Percentiles rank a stretch among this genome's conserved stretches.
These are phyloP conservation scores for Pythium aphanidermatum DNA, from an alignment of 352 stramenopile genomes.

Conservation along the genomic window DNA sequence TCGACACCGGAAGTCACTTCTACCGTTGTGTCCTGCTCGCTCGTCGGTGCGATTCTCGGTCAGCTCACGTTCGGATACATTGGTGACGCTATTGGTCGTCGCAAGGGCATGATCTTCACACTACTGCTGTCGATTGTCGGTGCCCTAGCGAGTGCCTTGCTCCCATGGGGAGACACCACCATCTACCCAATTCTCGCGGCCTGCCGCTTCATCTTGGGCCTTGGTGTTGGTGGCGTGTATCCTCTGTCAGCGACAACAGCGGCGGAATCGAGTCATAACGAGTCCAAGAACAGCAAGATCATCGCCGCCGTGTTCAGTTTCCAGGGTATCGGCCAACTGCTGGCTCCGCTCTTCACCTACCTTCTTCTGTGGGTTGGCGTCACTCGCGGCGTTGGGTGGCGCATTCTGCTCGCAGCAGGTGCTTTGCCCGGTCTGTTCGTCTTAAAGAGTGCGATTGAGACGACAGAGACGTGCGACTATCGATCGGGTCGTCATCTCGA, in stretches of 20 bases:
- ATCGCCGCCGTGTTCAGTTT: constrained; percentile 66
- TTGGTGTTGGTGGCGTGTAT: constrained; percentile 80
- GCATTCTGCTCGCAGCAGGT: constrained; percentile 44
- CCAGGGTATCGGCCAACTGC: constrained; percentile 52
- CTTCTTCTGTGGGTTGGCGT: constrained; percentile 41
- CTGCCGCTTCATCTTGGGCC: constrained; percentile 66
- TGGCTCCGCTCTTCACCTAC: constrained; percentile 52
- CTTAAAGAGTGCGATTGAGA: constrained; percentile 39
- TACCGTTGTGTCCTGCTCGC: constrained; percentile 56
- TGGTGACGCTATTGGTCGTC: constrained; percentile 53
- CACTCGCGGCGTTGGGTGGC: constrained; percentile 32
- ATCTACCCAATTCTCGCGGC: constrained; percentile 62
- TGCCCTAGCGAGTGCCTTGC: constrained; percentile 40
- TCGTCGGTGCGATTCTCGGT: constrained; percentile 72
- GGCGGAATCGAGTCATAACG: constrained; percentile 40
- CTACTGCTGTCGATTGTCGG: constrained; percentile 64
- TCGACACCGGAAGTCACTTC: constrained; percentile 49
- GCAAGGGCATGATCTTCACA: constrained; percentile 74
- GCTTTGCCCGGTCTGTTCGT: constrained; percentile 58
- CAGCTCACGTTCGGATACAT: constrained; percentile 81
- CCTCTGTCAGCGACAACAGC: constrained; percentile 71
- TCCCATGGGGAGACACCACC: constrained; percentile 44
- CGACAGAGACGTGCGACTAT: constrained; percentile 24
- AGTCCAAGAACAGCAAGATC: constrained; percentile 53
- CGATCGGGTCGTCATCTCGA: constrained; percentile 4